phyloP scores from a whole-genome alignment of 2,329 filamentous ascomycete genomes.

The Pseudogymnoascus sp. region DNA sequence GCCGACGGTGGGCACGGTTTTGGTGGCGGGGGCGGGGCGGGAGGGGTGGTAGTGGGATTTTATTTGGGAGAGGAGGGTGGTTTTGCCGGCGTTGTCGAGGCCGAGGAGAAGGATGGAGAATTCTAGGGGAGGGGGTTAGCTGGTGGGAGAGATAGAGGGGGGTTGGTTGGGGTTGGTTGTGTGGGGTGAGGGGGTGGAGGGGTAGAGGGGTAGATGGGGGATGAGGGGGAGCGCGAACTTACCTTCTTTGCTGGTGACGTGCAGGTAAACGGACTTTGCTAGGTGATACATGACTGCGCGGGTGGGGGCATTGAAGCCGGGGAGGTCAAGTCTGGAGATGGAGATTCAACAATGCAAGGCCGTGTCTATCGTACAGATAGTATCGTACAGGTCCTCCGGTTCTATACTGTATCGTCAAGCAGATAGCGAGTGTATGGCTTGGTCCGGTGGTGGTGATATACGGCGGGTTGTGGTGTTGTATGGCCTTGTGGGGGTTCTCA shows the following conservation, averaged over 20 bases:
- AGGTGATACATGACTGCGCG: conserved; percentile 83
- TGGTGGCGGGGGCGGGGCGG: conserved; percentile 56
- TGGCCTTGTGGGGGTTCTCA: too few species aligned
- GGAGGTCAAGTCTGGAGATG: not conserved
- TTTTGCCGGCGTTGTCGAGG: conserved; percentile 97
- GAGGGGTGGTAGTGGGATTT: conserved; percentile 73
- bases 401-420: too few species aligned
- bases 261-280: conserved; percentile 86
- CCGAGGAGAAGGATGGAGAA: conserved; percentile 96
- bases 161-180: not conserved
- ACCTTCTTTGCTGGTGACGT: conserved; percentile 97
- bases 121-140: conserved; percentile 44
- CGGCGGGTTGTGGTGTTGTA: too few species aligned
- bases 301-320: not conserved
- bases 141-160: not conserved
- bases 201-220: conserved; percentile 6
- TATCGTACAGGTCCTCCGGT: too few species aligned
- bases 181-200: not conserved
- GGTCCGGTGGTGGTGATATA: too few species aligned
- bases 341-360: too few species aligned
- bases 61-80: conserved; percentile 93
- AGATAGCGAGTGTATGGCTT: too few species aligned
- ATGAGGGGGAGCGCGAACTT: conserved; percentile 20
- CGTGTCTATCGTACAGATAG: too few species aligned
- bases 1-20: conserved; percentile 92